phyloP scores from a whole-genome alignment of 2,329 filamentous ascomycete species.

The Aspergillus sp. region DNA sequence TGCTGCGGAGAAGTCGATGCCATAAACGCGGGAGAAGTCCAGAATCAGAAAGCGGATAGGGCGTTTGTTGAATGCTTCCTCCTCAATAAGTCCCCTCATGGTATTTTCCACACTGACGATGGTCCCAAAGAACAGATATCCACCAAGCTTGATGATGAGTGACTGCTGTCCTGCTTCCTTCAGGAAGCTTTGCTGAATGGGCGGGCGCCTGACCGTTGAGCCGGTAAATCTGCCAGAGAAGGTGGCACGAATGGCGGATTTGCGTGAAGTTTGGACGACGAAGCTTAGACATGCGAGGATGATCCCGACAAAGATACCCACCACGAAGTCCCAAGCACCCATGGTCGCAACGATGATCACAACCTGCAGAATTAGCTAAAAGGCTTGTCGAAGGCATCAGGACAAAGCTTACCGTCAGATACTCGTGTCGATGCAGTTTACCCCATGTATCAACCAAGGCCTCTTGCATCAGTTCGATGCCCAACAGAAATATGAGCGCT shows the following conservation, averaged over 20 bases:
- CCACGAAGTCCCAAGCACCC: constrained; percentile 95
- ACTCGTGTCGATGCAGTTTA: constrained; percentile 83
- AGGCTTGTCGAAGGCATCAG: background rate
- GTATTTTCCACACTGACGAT: constrained; percentile 93
- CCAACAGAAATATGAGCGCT: constrained; percentile 89
- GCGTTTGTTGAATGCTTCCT: constrained; percentile 72
- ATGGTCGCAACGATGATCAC: constrained; percentile 89
- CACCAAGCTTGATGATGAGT: constrained; percentile 84
- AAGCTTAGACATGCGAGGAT: constrained; percentile 87
- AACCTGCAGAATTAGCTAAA: constrained; percentile 51
- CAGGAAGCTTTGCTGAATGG: constrained; percentile 83
- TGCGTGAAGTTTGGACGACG: constrained; percentile 85
- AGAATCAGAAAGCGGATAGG: constrained; percentile 89
- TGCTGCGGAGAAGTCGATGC: constrained; percentile 92
- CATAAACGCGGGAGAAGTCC: constrained; percentile 85
- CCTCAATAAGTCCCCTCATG: constrained; percentile 78
- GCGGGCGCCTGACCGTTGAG: constrained; percentile 89
- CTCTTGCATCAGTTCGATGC: constrained; percentile 87
- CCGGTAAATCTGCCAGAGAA: constrained; percentile 87
- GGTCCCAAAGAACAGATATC: constrained; percentile 97
- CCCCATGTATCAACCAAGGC: constrained; percentile 86
- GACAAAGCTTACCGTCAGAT: constrained; percentile 67
- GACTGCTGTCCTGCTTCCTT: constrained; percentile 84
- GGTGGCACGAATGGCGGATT: constrained; percentile 85
- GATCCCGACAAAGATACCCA: constrained; percentile 89